These are phyloP conservation scores for Pyrenula massariospora DNA, from an alignment of 495 filamentous ascomycete genomes.

Conservation along the genomic window DNA sequence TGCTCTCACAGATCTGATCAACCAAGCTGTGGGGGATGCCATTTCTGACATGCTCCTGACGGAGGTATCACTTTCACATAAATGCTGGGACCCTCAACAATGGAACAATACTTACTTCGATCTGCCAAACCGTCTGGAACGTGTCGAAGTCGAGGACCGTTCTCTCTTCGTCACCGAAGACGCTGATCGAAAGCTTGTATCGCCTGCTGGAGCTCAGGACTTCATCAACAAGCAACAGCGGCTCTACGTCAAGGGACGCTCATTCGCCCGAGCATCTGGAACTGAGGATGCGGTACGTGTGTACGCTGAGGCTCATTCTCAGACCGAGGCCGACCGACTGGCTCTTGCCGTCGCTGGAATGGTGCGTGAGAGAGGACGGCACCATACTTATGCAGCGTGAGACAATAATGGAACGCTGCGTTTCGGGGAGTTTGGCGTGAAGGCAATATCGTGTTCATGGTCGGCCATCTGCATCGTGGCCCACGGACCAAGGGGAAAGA, in stretches of 20 bases:
- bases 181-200: constrained; percentile 77
- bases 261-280: constrained; percentile 84
- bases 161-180: constrained; percentile 81
- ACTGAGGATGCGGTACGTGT: constrained; percentile 95
- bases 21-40: constrained; percentile 94
- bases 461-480: too few species aligned
- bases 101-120: constrained; percentile 94
- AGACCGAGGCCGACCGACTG: constrained; percentile 73
- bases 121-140: constrained; percentile 85
- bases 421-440: too few species aligned
- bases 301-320: constrained; percentile 89
- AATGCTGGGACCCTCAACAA: constrained; percentile 77
- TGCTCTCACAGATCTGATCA: constrained; percentile 80
- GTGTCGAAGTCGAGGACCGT: constrained; percentile 80
- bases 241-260: constrained; percentile 81
- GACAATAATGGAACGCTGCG: too few species aligned
- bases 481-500: too few species aligned
- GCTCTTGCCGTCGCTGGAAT: constrained; percentile 70
- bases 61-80: constrained; percentile 91
- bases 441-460: too few species aligned
- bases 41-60: constrained; percentile 93
- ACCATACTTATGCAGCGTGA: background rate
- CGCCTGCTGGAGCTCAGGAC: constrained; percentile 64
- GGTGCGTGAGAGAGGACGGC: constrained; percentile 21
- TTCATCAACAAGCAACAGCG: constrained; percentile 78